Conservation (phyloP, 1,139 yeast genomes). For the Pichia sp. region DNA sequence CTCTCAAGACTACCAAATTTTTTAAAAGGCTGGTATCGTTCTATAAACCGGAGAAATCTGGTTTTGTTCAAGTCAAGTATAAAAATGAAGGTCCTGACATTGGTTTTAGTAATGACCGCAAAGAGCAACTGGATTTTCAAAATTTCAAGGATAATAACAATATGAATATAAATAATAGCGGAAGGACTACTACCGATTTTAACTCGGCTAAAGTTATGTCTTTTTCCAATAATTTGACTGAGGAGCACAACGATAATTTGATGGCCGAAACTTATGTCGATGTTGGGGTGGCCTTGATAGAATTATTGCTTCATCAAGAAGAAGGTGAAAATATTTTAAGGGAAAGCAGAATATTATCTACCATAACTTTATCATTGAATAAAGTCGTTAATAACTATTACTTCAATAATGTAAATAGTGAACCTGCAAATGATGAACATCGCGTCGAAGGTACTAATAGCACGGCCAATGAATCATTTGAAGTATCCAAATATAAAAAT, state of each 20-base stretch:
- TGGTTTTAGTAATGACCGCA: background rate
- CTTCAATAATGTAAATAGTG: conserved; percentile 25
- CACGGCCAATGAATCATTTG: background rate
- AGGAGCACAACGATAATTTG: background rate
- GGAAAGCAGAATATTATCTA: conserved; percentile 74
- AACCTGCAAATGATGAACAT: conserved; percentile 29
- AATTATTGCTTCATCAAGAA: conserved; percentile 49
- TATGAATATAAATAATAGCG: background rate
- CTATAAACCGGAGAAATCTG: conserved; percentile 72
- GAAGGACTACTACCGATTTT: background rate
- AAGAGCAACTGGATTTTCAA: conserved; percentile 2
- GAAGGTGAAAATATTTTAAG: conserved; percentile 64
- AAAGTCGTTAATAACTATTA: conserved; percentile 41
- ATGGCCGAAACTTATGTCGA: conserved; percentile 42
- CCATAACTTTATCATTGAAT: conserved; percentile 79
- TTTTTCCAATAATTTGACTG: background rate
- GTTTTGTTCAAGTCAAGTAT: conserved; percentile 52
- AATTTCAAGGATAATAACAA: background rate
- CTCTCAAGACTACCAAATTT: conserved; percentile 73
- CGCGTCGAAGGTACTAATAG: conserved; percentile 23
- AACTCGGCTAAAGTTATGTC: background rate
- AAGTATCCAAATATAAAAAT: conserved; percentile 15
- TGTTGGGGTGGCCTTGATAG: conserved; percentile 68
- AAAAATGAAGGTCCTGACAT: background rate
- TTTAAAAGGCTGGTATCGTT: conserved; percentile 79